A percentile compares a stretch with the other conserved stretches of the same genome.
phyloP scores from a whole-genome alignment of 2,329 filamentous ascomycete species.

The Thyridium curvatum region DNA sequence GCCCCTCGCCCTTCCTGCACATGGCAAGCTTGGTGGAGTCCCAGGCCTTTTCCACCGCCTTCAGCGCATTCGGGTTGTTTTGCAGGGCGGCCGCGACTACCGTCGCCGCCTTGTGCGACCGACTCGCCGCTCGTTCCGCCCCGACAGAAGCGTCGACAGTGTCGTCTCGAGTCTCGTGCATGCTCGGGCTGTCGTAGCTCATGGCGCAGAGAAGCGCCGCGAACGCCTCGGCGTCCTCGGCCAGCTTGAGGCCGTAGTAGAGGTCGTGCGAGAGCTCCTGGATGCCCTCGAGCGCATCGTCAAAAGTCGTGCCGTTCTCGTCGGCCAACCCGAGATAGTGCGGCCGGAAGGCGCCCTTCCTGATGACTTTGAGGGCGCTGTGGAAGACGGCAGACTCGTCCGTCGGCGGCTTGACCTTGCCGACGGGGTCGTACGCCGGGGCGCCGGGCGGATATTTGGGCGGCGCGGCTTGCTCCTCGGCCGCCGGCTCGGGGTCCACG shows the following conservation, averaged over 20 bases:
- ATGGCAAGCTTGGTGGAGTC: conserved; percentile 26
- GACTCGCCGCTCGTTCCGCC: conserved; percentile 14
- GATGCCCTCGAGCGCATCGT: conserved; percentile 49
- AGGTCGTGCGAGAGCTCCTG: conserved; percentile 62
- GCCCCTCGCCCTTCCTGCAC: conserved; percentile 20
- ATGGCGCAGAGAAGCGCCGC: conserved; percentile 53
- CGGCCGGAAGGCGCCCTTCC: conserved; percentile 23
- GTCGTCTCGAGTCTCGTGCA: too few species aligned
- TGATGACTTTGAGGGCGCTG: conserved; percentile 42
- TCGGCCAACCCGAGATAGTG: conserved; percentile 6
- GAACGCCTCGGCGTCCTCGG: conserved; percentile 46
- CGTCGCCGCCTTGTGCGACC: conserved; percentile 46
- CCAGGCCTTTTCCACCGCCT: conserved; percentile 44
- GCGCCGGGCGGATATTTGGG: conserved; percentile 38
- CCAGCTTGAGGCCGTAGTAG: conserved; percentile 61
- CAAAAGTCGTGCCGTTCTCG: conserved; percentile 26
- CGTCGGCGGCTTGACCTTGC: conserved; percentile 49
- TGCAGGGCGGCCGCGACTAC: conserved; percentile 53
- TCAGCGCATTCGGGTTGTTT: conserved; percentile 59
- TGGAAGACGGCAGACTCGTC: conserved; percentile 35
- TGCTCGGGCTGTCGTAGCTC: too few species aligned
- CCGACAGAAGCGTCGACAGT: conserved; percentile 14
- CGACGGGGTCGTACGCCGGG: conserved; percentile 50
- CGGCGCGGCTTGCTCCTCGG: conserved; percentile 7
- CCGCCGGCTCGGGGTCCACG: conserved; percentile 39